A percentile compares a stretch with the other conserved stretches of the same genome.
Evolutionary conservation across 306 rosid genomes (phyloP).

Genomic region (Delonix regia): DNA sequence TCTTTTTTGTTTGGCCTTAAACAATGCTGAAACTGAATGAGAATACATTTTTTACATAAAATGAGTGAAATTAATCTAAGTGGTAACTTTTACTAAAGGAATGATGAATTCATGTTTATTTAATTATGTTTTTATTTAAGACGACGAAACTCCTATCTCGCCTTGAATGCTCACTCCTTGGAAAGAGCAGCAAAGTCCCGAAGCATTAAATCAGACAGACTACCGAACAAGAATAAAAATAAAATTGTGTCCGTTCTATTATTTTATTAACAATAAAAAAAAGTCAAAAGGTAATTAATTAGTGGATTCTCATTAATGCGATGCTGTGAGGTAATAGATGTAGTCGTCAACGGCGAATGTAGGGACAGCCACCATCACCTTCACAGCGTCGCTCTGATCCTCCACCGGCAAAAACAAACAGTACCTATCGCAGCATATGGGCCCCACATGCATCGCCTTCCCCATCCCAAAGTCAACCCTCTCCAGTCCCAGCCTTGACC

Average conservation of each 20-base stretch:
- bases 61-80: too few relatives aligned
- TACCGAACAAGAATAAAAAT: background rate
- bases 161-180: background rate
- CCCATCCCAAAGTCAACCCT: slow-evolving; percentile 73
- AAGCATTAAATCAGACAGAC: background rate
- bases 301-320: background rate
- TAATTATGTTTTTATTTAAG: too few relatives aligned
- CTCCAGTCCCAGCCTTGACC: slow-evolving; percentile 82
- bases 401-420: slow-evolving; percentile 77
- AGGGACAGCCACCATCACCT: slow-evolving; percentile 73
- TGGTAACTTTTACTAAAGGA: too few relatives aligned
- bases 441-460: slow-evolving; percentile 61
- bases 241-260: background rate
- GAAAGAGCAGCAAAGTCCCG: background rate
- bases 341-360: slow-evolving; percentile 55
- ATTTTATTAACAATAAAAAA: background rate
- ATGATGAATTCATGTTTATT: too few relatives aligned
- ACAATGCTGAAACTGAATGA: too few relatives aligned
- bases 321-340: slow-evolving; percentile 37
- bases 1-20: too few relatives aligned
- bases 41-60: too few relatives aligned
- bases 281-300: background rate
- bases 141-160: too few relatives aligned
- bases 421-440: slow-evolving; percentile 78
- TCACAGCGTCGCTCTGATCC: slow-evolving; percentile 58